Base-by-base conservation (phyloP, 371 early-diverging fungal genomes). In the Mucor velutinosus region DNA sequence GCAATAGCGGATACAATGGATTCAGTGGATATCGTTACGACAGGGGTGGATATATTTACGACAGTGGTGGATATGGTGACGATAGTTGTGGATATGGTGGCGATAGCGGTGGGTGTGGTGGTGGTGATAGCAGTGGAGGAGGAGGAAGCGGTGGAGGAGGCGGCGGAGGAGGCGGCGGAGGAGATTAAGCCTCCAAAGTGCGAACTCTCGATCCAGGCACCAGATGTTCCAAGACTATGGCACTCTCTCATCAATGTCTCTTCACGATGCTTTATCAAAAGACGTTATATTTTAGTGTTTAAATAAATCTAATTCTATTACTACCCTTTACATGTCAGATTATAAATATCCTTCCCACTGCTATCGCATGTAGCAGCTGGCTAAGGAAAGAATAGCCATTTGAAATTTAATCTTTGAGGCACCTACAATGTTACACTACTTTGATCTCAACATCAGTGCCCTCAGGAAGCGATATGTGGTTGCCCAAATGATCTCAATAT, bases 1-100 rank as follows among this genome's bases (percentile, higher is more conserved):
- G 29, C 14, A 7, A 35, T 21, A 7, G 39, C 3, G 37, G 59
- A 58, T 33, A 33, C 35, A 21, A 29, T 59, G 39, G 25, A 3
- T 3, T 29, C 11, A 25, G 65, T 47, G 62, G 60, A 37, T 37
- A 71, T 30, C 53, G 67, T 27, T 68, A 60, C 30, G 57, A 60
- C 23, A 41, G 60, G 4, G 59, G 71, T 29, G 63, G 73, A 37
- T 60, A 76, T 39, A 67, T 72, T 14, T 45, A 71, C 25, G 49
- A 25, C 19, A 25, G 14, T 7, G 51, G 51, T 8, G 51, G 51
- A 8, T 19, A 19, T 14, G 51, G 51, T 19, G 51, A 25, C 7
- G 51, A 25, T 10, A 19, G 51, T 1, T 14, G 55, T 0, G 55
- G 47, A 4, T 1, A 8, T 8, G 47, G 19, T 8, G 19, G 47